Conservation (phyloP, 1,139 yeast species). For the Saccharomycopsis phalli region DNA sequence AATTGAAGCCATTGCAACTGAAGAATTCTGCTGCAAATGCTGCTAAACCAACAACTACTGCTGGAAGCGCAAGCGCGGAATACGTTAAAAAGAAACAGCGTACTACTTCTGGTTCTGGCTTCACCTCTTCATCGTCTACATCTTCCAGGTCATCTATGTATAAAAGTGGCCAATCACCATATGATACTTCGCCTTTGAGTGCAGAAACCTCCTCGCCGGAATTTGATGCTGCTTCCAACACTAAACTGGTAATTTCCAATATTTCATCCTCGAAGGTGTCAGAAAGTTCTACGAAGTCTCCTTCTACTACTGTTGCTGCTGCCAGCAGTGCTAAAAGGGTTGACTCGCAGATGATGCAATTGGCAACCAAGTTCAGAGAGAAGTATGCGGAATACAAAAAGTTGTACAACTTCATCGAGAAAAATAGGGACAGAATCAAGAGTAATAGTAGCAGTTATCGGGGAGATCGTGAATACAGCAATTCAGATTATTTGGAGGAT, state of each 20-base stretch:
- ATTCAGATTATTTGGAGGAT: conserved; percentile 6
- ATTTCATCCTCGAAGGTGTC: conserved; percentile 1
- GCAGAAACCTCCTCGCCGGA: conserved; percentile 10
- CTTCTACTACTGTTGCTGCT: not conserved
- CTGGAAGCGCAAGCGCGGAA: conserved; percentile 4
- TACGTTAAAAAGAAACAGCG: conserved; percentile 3
- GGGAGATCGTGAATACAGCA: not conserved
- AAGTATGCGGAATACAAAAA: conserved; percentile 13
- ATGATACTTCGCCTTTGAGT: conserved; percentile 9
- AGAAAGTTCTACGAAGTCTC: not conserved
- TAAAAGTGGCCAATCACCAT: not conserved
- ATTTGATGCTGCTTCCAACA: not conserved
- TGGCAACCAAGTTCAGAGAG: conserved; percentile 10
- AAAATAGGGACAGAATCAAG: conserved; percentile 1
- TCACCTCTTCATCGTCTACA: conserved; percentile 6
- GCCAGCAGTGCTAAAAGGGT: not conserved
- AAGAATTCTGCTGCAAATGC: not conserved
- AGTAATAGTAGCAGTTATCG: not conserved
- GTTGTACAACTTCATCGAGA: conserved; percentile 9
- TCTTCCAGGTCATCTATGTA: conserved; percentile 7
- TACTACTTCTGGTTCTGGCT: conserved; percentile 11
- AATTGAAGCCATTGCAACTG: not conserved
- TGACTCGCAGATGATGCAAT: conserved; percentile 7
- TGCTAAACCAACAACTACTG: not conserved
- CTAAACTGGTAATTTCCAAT: conserved; percentile 1